Conservation (phyloP, 164 flowering plant genomes). For the Vitis cinerea region DNA sequence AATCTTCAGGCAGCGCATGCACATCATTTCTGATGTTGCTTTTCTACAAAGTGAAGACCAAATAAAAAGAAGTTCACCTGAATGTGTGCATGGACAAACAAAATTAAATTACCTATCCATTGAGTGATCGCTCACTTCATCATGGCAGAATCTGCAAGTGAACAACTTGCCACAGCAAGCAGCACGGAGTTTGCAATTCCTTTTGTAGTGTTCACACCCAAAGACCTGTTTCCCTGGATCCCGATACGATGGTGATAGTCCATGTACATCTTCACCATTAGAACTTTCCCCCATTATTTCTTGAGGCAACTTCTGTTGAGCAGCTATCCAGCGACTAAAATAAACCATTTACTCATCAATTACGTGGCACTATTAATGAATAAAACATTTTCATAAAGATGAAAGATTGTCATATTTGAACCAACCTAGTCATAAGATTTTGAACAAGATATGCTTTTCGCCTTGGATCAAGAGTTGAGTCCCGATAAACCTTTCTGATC, state of each 20-base stretch:
- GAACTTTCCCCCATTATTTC: conserved; percentile 45
- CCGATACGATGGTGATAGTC: conserved; percentile 70
- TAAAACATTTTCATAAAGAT: background rate
- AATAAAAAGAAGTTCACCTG: no score
- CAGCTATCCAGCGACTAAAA: conserved; percentile 91
- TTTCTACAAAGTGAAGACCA: conserved; percentile 43
- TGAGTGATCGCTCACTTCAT: conserved; percentile 91
- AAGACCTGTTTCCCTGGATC: conserved; percentile 65
- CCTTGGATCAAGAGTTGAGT: conserved; percentile 90
- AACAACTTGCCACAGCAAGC: conserved; percentile 91
- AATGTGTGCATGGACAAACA: no score
- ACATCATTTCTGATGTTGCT: conserved; percentile 91
- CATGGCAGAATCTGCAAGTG: conserved; percentile 95
- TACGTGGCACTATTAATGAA: background rate
- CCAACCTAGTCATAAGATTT: conserved; percentile 97
- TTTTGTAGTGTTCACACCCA: conserved; percentile 97
- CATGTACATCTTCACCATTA: conserved; percentile 49
- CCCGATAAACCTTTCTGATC: conserved; percentile 89
- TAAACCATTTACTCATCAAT: conserved; percentile 10
- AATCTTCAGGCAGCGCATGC: conserved; percentile 82
- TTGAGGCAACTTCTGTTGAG: conserved; percentile 86
- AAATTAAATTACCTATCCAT: conserved; percentile 78
- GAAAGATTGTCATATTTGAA: background rate
- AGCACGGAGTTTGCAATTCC: conserved; percentile 93
- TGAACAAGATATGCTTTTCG: conserved; percentile 90